Conservation (phyloP, 352 stramenopile species). For the Phytophthora sp. region DNA sequence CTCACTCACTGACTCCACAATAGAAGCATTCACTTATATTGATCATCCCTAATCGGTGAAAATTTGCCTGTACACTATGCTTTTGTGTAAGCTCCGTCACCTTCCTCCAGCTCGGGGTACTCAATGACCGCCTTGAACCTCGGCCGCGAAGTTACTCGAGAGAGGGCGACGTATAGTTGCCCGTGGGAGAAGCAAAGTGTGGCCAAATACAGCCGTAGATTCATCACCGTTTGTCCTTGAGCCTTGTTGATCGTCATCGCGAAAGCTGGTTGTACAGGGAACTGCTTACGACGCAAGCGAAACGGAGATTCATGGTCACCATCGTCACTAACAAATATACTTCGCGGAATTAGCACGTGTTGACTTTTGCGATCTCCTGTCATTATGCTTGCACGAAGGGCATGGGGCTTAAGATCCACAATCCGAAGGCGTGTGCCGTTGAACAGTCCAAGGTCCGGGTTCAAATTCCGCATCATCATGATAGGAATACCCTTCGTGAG, state of each 20-base stretch:
- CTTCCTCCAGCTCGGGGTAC: slow-evolving; percentile 17
- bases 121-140: slow-evolving; percentile 30
- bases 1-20: no score
- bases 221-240: slow-evolving; percentile 40
- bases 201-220: slow-evolving; percentile 34
- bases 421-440: slow-evolving; percentile 40
- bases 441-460: slow-evolving; percentile 25
- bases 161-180: slow-evolving; percentile 18
- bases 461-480: slow-evolving; percentile 46
- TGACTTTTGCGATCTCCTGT: slow-evolving; percentile 18
- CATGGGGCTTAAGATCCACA: slow-evolving; percentile 25
- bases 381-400: slow-evolving; percentile 39
- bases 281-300: slow-evolving; percentile 28
- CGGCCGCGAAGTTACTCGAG: not conserved
- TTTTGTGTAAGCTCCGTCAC: slow-evolving; percentile 15
- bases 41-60: no score
- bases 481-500: slow-evolving; percentile 22
- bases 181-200: slow-evolving; percentile 34
- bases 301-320: slow-evolving; percentile 26
- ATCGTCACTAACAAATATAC: slow-evolving; percentile 30
- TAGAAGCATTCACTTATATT: no score
- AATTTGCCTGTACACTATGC: slow-evolving; percentile 25
- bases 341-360: slow-evolving; percentile 25
- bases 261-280: slow-evolving; percentile 35
- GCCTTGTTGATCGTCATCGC: slow-evolving; percentile 51